These are phyloP conservation scores for Xylariaceae sp. DNA, from an alignment of 2,329 filamentous ascomycete genomes.

Conservation along the genomic window DNA sequence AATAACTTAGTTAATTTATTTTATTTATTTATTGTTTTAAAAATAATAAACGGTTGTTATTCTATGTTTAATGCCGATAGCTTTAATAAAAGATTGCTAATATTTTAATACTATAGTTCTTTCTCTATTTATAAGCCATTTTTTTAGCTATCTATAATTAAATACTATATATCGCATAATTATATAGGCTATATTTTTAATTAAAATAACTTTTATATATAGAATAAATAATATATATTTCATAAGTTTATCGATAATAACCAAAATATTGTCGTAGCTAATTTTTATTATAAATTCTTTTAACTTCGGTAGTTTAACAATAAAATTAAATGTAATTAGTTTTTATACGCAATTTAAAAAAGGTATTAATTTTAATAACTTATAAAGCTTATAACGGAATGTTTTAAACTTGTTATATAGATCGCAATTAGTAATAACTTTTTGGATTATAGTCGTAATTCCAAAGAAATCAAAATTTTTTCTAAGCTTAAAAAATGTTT, in stretches of 20 bases:
- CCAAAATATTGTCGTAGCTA: background rate
- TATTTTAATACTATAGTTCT: background rate
- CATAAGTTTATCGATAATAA: background rate
- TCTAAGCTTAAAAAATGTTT: background rate
- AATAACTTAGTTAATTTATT: conserved; percentile 5
- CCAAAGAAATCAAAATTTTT: background rate
- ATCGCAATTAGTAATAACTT: conserved; percentile 1
- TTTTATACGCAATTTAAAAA: background rate
- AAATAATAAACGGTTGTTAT: background rate
- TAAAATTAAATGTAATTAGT: background rate
- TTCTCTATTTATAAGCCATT: no score
- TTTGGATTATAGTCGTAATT: background rate
- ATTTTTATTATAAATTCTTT: background rate
- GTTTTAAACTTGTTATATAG: background rate
- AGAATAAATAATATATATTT: background rate
- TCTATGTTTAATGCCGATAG: background rate
- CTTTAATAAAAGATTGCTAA: conserved; percentile 7
- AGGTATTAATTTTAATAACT: background rate
- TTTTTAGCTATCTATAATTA: no score
- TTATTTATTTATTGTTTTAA: background rate
- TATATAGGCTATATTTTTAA: no score
- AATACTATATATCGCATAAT: no score
- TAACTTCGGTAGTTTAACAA: background rate
- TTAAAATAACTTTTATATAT: no score
- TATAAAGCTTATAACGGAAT: conserved; percentile 1